phyloP scores from a whole-genome alignment of 805 yeast genomes.

The Yamadazyma philogaea region DNA sequence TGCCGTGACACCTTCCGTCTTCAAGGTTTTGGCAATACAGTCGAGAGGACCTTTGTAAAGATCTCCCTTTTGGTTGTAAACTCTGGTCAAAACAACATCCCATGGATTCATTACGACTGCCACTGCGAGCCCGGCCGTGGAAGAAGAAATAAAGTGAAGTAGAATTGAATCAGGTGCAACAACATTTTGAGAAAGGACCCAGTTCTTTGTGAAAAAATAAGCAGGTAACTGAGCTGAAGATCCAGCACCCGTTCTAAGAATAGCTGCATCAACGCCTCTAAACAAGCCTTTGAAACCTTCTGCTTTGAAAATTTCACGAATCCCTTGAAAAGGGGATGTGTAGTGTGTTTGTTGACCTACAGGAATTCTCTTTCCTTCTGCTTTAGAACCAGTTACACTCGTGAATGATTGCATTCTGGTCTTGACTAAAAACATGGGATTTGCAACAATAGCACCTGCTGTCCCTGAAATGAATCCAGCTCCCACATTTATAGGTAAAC shows the following conservation, averaged over 20 bases:
- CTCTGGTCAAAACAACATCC: slow-evolving; percentile 92
- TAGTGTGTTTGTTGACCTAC: slow-evolving; percentile 95
- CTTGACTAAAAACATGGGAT: slow-evolving; percentile 89
- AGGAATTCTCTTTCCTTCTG: slow-evolving; percentile 11
- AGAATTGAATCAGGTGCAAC: slow-evolving; percentile 59
- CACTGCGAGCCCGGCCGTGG: slow-evolving; percentile 86
- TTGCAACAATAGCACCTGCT: slow-evolving; percentile 84
- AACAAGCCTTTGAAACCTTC: slow-evolving; percentile 81
- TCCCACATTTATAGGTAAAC: slow-evolving; percentile 57
- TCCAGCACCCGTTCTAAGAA: slow-evolving; percentile 91
- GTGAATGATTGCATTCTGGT: slow-evolving; percentile 97
- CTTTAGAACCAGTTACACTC: slow-evolving; percentile 22
- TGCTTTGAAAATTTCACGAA: slow-evolving; percentile 52
- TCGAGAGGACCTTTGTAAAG: slow-evolving; percentile 85
- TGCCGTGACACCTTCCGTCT: slow-evolving; percentile 80
- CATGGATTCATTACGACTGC: slow-evolving; percentile 96
- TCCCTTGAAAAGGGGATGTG: slow-evolving; percentile 63
- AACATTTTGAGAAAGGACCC: slow-evolving; percentile 50
- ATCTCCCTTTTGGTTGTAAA: slow-evolving; percentile 90
- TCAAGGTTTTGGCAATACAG: slow-evolving; percentile 80
- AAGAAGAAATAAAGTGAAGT: slow-evolving; percentile 69
- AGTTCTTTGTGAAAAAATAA: slow-evolving; percentile 72
- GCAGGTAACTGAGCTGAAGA: slow-evolving; percentile 94
- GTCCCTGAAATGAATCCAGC: slow-evolving; percentile 85
- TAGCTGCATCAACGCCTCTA: slow-evolving; percentile 93